Base-by-base conservation (phyloP, 2,329 filamentous ascomycete genomes). In the Alternaria infectoria region DNA sequence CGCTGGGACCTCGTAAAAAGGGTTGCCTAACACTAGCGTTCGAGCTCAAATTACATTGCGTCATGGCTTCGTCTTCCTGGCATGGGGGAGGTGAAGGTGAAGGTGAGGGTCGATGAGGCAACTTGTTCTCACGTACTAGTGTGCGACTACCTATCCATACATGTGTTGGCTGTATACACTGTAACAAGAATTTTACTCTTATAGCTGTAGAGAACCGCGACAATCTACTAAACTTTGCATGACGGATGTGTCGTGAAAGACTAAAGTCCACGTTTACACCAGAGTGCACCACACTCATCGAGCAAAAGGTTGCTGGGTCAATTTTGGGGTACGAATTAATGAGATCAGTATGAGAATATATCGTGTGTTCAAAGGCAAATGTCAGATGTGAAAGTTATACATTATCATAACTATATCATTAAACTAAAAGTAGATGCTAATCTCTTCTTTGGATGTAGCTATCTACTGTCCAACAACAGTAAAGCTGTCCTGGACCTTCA, bases 401-500 rank as follows among this genome's bases (percentile, higher is more conserved):
- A 52, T 52, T 52, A 52, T 52, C 49, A 17, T 52, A 25, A 32
- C 49, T 21, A 21, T 32, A 32, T 52, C 49, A 36, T 52, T 52
- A 52, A 40, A 36, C 19, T 25, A 25, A 52, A 23, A 6, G 21
- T 36, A 54, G 21, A 54, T 44, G 21, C 52, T 54, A 15, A 28
- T 19, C 32, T 23, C 52, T 44, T 21, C 44, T 47, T 54, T 15
- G n/a, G 52, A 23, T 7, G 15, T 28, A 28, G n/a, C 15, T 19
- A 54, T 28, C 49, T 43, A 54, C n/a, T 54, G 52, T 15, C 32
- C 32, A 17, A 74, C 66, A 57, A 74, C 66, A 30, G 67, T 73
- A 25, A 72, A 62, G 51, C 61, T 67, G 44, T 68, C 49, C 19
- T 65, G 61, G 15, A 67, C 71, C 57, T 67, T 68, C 23, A 77